Conservation (phyloP, 257 asterid species). For the Euphrasia confusa region DNA sequence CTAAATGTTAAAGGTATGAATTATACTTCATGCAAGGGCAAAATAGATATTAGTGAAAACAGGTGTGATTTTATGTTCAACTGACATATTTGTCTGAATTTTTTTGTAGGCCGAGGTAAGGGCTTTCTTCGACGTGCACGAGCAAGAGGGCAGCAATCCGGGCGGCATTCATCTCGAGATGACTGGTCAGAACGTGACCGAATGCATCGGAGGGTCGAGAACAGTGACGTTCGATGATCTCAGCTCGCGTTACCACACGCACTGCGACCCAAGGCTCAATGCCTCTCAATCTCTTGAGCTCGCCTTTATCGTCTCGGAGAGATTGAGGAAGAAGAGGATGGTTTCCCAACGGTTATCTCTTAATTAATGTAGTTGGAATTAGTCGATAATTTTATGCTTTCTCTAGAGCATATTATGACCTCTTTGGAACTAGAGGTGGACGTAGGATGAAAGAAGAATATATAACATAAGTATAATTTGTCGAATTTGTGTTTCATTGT, state of each 20-base stretch:
- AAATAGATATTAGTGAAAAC: too few species aligned
- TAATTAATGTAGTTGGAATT: slow-evolving; percentile 22
- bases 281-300: slow-evolving; percentile 87
- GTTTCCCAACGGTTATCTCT: slow-evolving; percentile 40
- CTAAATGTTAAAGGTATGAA: too few species aligned
- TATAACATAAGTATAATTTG: background rate
- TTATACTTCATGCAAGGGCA: too few species aligned
- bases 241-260: slow-evolving; percentile 84
- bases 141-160: slow-evolving; percentile 84
- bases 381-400: slow-evolving; percentile 23
- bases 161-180: slow-evolving; percentile 85
- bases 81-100: too few species aligned
- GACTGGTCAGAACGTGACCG: slow-evolving; percentile 88
- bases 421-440: background rate
- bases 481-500: too few species aligned
- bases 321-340: slow-evolving; percentile 63
- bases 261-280: slow-evolving; percentile 72
- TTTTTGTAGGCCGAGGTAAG: slow-evolving; percentile 59
- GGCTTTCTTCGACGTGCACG: slow-evolving; percentile 90
- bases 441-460: background rate
- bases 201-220: slow-evolving; percentile 80
- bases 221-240: slow-evolving; percentile 68
- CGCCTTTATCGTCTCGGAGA: slow-evolving; percentile 65
- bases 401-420: background rate
- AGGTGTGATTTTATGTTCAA: too few species aligned